These are phyloP conservation scores for Orbilia quercus DNA, from an alignment of 2,329 filamentous ascomycete genomes.

Conservation along the genomic window DNA sequence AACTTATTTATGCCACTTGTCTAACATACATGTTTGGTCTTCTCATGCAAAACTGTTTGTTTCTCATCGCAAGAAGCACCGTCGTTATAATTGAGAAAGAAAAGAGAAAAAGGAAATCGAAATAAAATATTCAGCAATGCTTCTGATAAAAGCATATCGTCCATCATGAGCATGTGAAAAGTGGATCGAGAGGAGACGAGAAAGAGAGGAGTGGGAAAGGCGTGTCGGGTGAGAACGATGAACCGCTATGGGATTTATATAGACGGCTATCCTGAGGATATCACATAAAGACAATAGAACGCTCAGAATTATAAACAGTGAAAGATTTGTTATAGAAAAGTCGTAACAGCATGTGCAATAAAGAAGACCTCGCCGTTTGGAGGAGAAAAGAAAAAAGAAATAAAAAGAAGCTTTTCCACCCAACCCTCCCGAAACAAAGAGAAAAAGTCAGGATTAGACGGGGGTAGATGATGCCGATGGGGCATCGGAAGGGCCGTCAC, in stretches of 20 bases:
- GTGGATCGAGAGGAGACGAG: not conserved
- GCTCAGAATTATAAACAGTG: slow-evolving; percentile 51
- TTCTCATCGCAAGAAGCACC: not conserved
- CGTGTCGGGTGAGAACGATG: not conserved
- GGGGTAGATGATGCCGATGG: slow-evolving; percentile 37
- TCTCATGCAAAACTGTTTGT: not conserved
- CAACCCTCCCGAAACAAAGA: not conserved
- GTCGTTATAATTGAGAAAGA: not conserved
- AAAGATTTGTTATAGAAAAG: slow-evolving; percentile 17
- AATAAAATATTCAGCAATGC: not conserved
- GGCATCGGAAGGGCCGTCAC: slow-evolving; percentile 41
- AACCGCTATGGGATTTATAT: not conserved
- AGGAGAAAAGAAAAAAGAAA: no score
- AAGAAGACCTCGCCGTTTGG: slow-evolving; percentile 35
- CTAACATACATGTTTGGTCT: slow-evolving; percentile 4
- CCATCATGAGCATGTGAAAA: not conserved
- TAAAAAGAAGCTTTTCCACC: slow-evolving; percentile 48
- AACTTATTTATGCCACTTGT: slow-evolving; percentile 4
- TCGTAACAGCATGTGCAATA: slow-evolving; percentile 15
- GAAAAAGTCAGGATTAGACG: slow-evolving; percentile 13
- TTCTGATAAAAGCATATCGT: not conserved
- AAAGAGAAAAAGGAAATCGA: not conserved
- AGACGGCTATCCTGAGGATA: not conserved
- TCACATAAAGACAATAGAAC: slow-evolving; percentile 15
- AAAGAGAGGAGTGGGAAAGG: no score